These are phyloP conservation scores for Solanum dulcamara DNA, from an alignment of 257 asterid genomes.

Conservation along the genomic window DNA sequence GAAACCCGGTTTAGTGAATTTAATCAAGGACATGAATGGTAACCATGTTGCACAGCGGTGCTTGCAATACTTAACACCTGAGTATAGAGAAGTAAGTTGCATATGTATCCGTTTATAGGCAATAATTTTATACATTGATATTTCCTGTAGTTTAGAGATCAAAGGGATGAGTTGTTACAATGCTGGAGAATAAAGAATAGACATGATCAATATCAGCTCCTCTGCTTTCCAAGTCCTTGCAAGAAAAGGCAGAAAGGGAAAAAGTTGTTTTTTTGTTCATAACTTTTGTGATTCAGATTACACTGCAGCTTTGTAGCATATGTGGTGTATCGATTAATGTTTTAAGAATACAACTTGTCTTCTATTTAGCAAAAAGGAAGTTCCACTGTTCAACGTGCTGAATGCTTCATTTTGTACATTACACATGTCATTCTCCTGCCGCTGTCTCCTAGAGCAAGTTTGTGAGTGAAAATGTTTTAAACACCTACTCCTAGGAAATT, in stretches of 20 bases:
- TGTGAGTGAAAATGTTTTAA: background rate
- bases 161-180: background rate
- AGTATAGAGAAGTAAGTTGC: constrained; percentile 64
- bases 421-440: background rate
- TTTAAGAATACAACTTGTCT: background rate
- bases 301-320: background rate
- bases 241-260: background rate
- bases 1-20: constrained; percentile 82
- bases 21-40: constrained; percentile 80
- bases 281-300: background rate
- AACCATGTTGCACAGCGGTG: constrained; percentile 88
- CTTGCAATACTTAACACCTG: constrained; percentile 65
- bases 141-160: background rate
- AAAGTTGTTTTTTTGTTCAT: background rate
- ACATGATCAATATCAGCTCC: background rate
- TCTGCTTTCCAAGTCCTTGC: background rate
- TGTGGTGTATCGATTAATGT: background rate
- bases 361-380: background rate
- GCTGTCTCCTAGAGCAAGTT: background rate
- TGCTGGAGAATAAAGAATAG: background rate
- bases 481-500: background rate
- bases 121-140: background rate
- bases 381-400: background rate
- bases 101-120: background rate
- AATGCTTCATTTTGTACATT: background rate